These are phyloP conservation scores for Calonectria pauciramosa DNA, from an alignment of 2,329 filamentous ascomycete species.

Conservation along the genomic window DNA sequence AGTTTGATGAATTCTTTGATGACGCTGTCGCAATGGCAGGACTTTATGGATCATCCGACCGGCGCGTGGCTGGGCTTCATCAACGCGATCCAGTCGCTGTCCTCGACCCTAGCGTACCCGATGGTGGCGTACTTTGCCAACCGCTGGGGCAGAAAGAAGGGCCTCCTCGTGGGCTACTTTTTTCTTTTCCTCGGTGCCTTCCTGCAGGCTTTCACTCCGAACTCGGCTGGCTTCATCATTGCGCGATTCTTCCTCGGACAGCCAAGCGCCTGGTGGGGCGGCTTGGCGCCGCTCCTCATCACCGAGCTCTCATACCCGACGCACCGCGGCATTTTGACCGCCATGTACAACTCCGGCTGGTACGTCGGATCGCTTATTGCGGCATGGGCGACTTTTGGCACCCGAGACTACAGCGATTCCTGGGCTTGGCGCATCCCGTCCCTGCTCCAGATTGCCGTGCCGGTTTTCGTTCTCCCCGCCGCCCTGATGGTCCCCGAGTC, in stretches of 20 bases:
- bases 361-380: slow-evolving; percentile 31
- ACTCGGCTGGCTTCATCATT: slow-evolving; percentile 21
- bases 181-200: slow-evolving; percentile 19
- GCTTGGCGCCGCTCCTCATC: slow-evolving; percentile 25
- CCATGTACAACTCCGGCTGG: slow-evolving; percentile 28
- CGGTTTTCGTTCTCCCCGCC: slow-evolving; percentile 20
- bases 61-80: slow-evolving; percentile 36
- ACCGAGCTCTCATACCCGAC: slow-evolving; percentile 32
- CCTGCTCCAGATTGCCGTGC: slow-evolving; percentile 56
- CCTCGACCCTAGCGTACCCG: slow-evolving; percentile 22
- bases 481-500: slow-evolving; percentile 26
- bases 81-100: slow-evolving; percentile 31
- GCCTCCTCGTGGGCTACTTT: slow-evolving; percentile 25
- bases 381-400: slow-evolving; percentile 31
- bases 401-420: slow-evolving; percentile 20
- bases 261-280: slow-evolving; percentile 18
- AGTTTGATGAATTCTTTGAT: slow-evolving; percentile 19
- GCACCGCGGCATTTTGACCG: slow-evolving; percentile 25
- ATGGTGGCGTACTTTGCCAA: slow-evolving; percentile 32
- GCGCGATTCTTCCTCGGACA: slow-evolving; percentile 25
- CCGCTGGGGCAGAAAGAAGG: slow-evolving; percentile 28
- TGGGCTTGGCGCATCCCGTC: slow-evolving; percentile 65
- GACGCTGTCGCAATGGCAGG: slow-evolving; percentile 29
- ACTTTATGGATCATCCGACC: slow-evolving; percentile 28
- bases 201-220: slow-evolving; percentile 23